A percentile compares a stretch with the other conserved stretches of the same genome.
Evolutionary conservation across 768 basidiomycete species (phyloP).

Genomic region (Suillus hirtellus): DNA sequence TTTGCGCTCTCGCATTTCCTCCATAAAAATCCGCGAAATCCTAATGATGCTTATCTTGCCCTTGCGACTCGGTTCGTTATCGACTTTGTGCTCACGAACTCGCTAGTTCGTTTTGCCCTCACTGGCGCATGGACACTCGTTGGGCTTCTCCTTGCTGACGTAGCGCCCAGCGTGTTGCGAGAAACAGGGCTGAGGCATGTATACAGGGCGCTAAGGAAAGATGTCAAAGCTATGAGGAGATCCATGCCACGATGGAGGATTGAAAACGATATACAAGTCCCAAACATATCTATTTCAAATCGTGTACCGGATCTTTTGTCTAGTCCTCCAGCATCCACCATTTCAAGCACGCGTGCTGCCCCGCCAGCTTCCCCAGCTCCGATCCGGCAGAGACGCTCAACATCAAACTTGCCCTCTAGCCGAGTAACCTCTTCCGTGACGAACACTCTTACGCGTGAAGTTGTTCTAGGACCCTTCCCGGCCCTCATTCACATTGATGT

Average conservation of each 20-base stretch:
- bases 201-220: conserved; percentile 39
- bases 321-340: conserved; percentile 18
- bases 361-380: conserved; percentile 27
- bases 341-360: conserved; percentile 14
- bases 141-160: conserved; percentile 54
- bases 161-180: conserved; percentile 48
- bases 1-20: conserved; percentile 72
- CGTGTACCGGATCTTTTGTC: background rate
- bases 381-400: conserved; percentile 14
- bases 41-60: conserved; percentile 69
- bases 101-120: conserved; percentile 43
- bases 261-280: conserved; percentile 25
- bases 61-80: conserved; percentile 66
- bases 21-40: conserved; percentile 56
- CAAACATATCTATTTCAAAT: conserved; percentile 1
- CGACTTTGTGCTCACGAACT: conserved; percentile 68
- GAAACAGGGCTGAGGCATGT: conserved; percentile 40
- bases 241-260: conserved; percentile 34
- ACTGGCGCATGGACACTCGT: conserved; percentile 55
- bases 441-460: conserved; percentile 12
- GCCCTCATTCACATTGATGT: conserved; percentile 26
- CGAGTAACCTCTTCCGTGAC: conserved; percentile 19
- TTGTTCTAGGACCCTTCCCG: conserved; percentile 26
- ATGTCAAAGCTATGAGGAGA: conserved; percentile 32
- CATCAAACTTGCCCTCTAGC: conserved; percentile 19